Evolutionary conservation across 1,284 basidiomycete species (phyloP).

Genomic region (Cutaneotrichosporon cavernicola): DNA sequence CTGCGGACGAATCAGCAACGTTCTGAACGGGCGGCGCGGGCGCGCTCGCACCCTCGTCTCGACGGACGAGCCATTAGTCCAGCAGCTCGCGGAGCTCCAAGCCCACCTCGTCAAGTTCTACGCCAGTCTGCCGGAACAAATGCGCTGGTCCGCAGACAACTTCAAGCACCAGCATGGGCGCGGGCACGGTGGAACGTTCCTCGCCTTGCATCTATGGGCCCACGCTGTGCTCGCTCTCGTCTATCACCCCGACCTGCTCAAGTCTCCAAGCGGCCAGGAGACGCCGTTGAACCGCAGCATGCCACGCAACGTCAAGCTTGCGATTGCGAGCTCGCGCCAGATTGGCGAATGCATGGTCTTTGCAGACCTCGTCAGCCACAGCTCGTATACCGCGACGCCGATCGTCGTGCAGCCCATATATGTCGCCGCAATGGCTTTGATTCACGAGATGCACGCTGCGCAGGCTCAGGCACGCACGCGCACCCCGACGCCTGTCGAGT

Average conservation of each 20-base stretch:
- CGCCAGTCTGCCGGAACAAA: conserved; percentile 45
- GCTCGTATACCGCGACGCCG: conserved; percentile 40
- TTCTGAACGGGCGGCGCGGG: conserved; percentile 54
- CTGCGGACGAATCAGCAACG: conserved; percentile 53
- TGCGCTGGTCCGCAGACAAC: conserved; percentile 53
- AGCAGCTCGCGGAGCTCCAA: conserved; percentile 50
- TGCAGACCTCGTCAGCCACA: conserved; percentile 45
- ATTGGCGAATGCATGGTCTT: conserved; percentile 55
- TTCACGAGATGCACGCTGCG: conserved; percentile 50
- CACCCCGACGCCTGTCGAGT: conserved; percentile 3
- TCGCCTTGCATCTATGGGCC: conserved; percentile 48
- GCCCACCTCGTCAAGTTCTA: conserved; percentile 53
- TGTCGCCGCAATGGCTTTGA: conserved; percentile 51
- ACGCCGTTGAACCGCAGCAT: conserved; percentile 52
- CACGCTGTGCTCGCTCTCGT: conserved; percentile 54
- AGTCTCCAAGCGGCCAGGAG: conserved; percentile 51
- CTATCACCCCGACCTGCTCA: conserved; percentile 54
- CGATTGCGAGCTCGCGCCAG: conserved; percentile 49
- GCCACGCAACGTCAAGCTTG: conserved; percentile 50
- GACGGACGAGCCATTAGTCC: conserved; percentile 38
- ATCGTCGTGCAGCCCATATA: conserved; percentile 48
- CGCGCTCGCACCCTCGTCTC: conserved; percentile 49
- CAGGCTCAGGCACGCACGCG: conserved; percentile 17
- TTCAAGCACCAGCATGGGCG: conserved; percentile 53
- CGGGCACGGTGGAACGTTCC: conserved; percentile 49